Percentiles rank a stretch among this genome's conserved stretches.
Conservation (phyloP, 2,329 filamentous ascomycete genomes). For the Scedosporium apiospermum region DNA sequence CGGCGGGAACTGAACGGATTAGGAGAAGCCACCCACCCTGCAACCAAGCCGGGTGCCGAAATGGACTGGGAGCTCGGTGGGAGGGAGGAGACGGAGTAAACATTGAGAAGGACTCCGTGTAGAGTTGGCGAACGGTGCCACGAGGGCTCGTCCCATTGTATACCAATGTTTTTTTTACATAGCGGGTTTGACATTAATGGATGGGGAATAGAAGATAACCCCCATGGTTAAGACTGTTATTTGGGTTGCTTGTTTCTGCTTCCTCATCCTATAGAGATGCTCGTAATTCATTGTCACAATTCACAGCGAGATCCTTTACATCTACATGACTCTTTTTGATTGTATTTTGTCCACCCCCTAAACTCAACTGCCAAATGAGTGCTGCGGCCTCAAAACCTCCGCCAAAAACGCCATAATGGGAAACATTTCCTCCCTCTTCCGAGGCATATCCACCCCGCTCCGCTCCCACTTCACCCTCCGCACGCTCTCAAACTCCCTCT, state of each 20-base stretch:
- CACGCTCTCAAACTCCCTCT: conserved; percentile 56
- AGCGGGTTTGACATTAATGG: too few relatives aligned
- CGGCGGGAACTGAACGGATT: neutral
- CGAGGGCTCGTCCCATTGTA: too few relatives aligned
- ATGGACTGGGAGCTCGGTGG: conserved; percentile 2
- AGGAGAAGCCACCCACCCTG: neutral
- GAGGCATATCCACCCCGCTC: conserved; percentile 72
- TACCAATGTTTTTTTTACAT: too few relatives aligned
- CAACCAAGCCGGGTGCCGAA: conserved; percentile 1
- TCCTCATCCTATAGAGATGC: too few relatives aligned
- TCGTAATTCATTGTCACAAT: too few relatives aligned
- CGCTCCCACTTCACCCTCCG: conserved; percentile 61
- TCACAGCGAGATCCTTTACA: too few relatives aligned
- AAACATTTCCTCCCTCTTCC: conserved; percentile 72
- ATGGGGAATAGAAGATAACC: too few relatives aligned
- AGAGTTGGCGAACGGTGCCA: too few relatives aligned
- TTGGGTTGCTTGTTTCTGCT: too few relatives aligned
- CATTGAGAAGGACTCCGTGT: neutral
- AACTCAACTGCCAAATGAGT: neutral
- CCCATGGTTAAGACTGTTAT: too few relatives aligned
- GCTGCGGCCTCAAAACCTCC: conserved; percentile 38
- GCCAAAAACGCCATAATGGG: conserved; percentile 83
- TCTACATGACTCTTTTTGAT: too few relatives aligned
- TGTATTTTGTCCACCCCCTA: too few relatives aligned
- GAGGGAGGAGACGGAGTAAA: neutral